Percentiles rank a stretch among this genome's conserved stretches.
Conservation (phyloP, 1,139 yeast species). For the Blastobotrys ciferrii region DNA sequence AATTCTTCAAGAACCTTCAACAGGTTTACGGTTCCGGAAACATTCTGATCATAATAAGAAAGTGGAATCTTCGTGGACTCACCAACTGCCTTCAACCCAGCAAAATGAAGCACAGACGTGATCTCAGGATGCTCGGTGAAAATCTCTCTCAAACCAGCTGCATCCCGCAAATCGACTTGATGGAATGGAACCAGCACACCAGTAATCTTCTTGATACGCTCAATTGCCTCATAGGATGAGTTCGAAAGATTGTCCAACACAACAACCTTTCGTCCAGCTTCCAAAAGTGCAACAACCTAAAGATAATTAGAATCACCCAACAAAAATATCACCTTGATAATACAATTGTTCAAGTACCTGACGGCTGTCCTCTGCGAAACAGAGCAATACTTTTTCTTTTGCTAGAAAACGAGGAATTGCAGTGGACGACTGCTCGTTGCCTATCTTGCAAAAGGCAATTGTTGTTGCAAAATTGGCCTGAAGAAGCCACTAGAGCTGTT, state of each 20-base stretch:
- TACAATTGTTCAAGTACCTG: too few relatives aligned
- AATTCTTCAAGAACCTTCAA: constrained; percentile 51
- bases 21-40: constrained; percentile 61
- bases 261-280: constrained; percentile 65
- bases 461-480: too few relatives aligned
- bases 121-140: constrained; percentile 51
- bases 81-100: constrained; percentile 85
- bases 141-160: constrained; percentile 47
- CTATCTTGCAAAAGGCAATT: too few relatives aligned
- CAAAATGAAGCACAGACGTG: constrained; percentile 71
- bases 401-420: too few relatives aligned
- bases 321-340: neutral
- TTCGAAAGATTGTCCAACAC: constrained; percentile 69
- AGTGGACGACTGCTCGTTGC: too few relatives aligned
- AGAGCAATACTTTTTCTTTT: too few relatives aligned
- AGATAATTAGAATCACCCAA: too few relatives aligned
- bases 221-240: constrained; percentile 66
- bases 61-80: constrained; percentile 76
- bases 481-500: too few relatives aligned
- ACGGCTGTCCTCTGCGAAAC: too few relatives aligned
- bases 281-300: constrained; percentile 54
- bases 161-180: constrained; percentile 58
- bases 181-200: constrained; percentile 54
- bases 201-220: constrained; percentile 58
- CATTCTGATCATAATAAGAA: constrained; percentile 66